phyloP scores from a whole-genome alignment of 2,329 filamentous ascomycete species.

The Penicillium polonicum region DNA sequence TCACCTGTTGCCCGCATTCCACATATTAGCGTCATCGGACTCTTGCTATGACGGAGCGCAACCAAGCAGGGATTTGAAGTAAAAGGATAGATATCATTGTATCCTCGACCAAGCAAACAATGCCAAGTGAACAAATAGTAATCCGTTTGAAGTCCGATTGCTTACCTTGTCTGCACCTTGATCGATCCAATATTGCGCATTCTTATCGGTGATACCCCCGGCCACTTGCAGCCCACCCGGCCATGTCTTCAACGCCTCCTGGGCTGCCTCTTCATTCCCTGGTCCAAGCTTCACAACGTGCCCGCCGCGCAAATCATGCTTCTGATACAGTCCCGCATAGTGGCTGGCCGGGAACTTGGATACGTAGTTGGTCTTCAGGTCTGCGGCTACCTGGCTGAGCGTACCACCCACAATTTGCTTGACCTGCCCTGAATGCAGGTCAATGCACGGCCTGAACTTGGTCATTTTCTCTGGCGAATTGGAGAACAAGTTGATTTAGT shows the following conservation, averaged over 20 bases:
- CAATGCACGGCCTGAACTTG: constrained; percentile 91
- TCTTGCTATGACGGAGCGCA: constrained; percentile 13
- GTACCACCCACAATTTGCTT: constrained; percentile 99
- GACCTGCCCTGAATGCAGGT: constrained; percentile 93
- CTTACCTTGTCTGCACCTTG: constrained; percentile 84
- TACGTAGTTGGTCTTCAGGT: constrained; percentile 87
- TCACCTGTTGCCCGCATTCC: constrained; percentile 64
- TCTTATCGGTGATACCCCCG: constrained; percentile 85
- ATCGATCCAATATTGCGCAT: constrained; percentile 83
- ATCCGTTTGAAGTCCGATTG: constrained; percentile 13
- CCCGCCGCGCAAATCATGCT: constrained; percentile 70
- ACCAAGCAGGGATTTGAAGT: constrained; percentile 3
- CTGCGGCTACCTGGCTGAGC: constrained; percentile 64
- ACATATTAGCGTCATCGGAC: constrained; percentile 19
- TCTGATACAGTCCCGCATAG: constrained; percentile 78
- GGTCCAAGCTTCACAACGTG: constrained; percentile 97
- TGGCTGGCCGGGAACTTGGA: constrained; percentile 77
- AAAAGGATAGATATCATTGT: background rate
- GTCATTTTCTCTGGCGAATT: constrained; percentile 63
- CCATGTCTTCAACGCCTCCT: constrained; percentile 76
- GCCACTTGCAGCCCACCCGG: constrained; percentile 80
- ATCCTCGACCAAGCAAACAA: background rate
- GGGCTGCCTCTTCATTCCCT: constrained; percentile 77
- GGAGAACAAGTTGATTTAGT: background rate
- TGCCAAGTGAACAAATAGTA: background rate